Evolutionary conservation across 495 filamentous ascomycete species (phyloP).

Genomic region (Gamarada debralockiae): DNA sequence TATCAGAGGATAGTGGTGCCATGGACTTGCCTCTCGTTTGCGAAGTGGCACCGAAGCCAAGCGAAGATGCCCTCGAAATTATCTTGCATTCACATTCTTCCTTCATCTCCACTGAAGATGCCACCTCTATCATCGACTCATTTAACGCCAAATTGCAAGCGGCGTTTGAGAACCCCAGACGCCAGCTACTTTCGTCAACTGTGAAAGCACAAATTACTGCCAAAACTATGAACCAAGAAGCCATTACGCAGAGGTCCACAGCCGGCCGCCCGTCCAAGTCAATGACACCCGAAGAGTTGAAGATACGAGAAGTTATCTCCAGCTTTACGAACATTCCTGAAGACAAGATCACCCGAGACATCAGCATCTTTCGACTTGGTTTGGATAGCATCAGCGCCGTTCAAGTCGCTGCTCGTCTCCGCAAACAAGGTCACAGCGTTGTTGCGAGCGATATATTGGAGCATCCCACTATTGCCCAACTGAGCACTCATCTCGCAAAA

Average conservation of each 20-base stretch:
- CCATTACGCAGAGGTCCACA: background rate
- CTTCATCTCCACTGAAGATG: constrained; percentile 8
- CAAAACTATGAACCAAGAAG: constrained; percentile 25
- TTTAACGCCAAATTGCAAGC: constrained; percentile 11
- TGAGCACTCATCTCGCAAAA: constrained; percentile 32
- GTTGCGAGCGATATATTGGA: constrained; percentile 67
- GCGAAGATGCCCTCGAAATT: constrained; percentile 39
- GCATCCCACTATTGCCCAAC: constrained; percentile 45
- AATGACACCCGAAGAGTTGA: constrained; percentile 48
- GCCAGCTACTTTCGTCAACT: constrained; percentile 27
- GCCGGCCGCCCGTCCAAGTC: constrained; percentile 4
- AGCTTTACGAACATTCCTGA: constrained; percentile 46
- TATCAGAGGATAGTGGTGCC: constrained; percentile 61
- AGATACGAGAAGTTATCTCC: constrained; percentile 53
- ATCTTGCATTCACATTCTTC: constrained; percentile 38
- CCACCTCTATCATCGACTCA: constrained; percentile 2
- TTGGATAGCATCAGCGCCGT: constrained; percentile 88
- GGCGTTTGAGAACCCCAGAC: constrained; percentile 24
- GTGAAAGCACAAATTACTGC: constrained; percentile 32
- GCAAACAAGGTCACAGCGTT: constrained; percentile 50
- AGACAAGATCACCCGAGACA: constrained; percentile 50
- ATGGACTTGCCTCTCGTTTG: constrained; percentile 76
- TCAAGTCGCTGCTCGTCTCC: constrained; percentile 63
- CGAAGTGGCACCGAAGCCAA: constrained; percentile 56
- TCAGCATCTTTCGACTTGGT: constrained; percentile 78